Evolutionary conservation across 1,284 basidiomycete genomes (phyloP), one percentile per base, ranked within the genome.

Genomic region (Takashimella tepidaria): DNA sequence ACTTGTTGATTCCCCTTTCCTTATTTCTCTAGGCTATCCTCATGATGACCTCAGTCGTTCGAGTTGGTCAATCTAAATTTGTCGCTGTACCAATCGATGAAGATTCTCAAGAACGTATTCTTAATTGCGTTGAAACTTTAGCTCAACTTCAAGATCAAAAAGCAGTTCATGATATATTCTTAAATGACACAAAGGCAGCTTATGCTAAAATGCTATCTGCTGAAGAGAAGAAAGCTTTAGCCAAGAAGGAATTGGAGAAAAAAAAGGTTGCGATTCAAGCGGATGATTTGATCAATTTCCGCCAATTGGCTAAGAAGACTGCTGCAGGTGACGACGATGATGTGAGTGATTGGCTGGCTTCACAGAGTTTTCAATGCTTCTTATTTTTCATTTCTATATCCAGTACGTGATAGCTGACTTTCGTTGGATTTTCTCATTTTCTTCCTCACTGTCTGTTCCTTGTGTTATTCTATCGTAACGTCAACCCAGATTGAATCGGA

Each of bases 21-120:
- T n/a, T n/a, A n/a, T n/a, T n/a, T 16, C 31, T 21, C 49, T 57
- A 89, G 86, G 86, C 92, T 2, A 98, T 98, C 89, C 81, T 98
- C 55, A 92, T 98, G 71, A 98, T 99, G 95, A 88, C 92, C 2
- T 96, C 91, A 16, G 82, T 96, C 68, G 89, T 98, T 66, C 90
- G 95, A 47, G 91, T 98, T 47, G 96, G 96, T 41, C 95, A 98
- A 78, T 93, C 90, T 56, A 93, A 95, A 72, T 96, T 96, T 65
- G 89, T 88, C 41, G 84, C 88, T 0, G 86, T 88, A 2, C 88
- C 89, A 13, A 98, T 98, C 63, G 96, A 99, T 78, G 96, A 98
- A 75, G 96, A 99, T 75, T 95, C 92, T 22, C 87, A 85, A 64
- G 96, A 98, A 76, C 87, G 96, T 20, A 93, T 99, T 74, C 85